Conservation (phyloP, 306 rosid genomes). For the Trifolium repens region DNA sequence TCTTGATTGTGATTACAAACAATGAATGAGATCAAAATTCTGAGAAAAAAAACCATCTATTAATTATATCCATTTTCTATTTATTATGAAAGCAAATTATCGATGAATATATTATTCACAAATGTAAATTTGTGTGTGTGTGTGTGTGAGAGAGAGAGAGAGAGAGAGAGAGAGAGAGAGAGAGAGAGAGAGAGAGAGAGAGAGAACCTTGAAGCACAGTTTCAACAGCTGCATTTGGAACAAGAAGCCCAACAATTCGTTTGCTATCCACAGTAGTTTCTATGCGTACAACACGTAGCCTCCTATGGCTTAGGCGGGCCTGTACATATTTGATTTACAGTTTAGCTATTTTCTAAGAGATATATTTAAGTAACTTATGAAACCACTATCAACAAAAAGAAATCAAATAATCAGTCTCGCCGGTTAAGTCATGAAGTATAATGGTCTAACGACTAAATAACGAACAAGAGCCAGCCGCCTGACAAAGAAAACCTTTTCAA, state of each 20-base stretch:
- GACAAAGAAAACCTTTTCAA: neutral
- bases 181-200: constrained; percentile 5
- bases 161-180: too few relatives aligned
- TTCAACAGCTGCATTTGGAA: constrained; percentile 95
- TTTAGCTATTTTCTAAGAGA: constrained; percentile 23
- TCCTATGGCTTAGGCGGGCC: constrained; percentile 92
- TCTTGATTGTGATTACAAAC: constrained; percentile 5
- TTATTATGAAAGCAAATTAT: neutral
- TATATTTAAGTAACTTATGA: constrained; percentile 12
- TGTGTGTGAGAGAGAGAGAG: too few relatives aligned
- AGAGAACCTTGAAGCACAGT: constrained; percentile 83
- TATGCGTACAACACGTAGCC: constrained; percentile 90
- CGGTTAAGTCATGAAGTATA: neutral
- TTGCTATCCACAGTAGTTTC: constrained; percentile 79
- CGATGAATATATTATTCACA: too few relatives aligned
- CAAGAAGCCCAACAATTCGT: constrained; percentile 92
- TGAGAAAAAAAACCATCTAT: neutral
- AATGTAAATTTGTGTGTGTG: too few relatives aligned
- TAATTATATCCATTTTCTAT: constrained; percentile 28
- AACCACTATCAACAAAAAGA: constrained; percentile 8
- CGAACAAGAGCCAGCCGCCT: neutral
- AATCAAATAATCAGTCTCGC: constrained; percentile 26
- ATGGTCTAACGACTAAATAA: constrained; percentile 12
- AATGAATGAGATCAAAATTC: constrained; percentile 31
- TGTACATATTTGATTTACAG: constrained; percentile 44